Percentiles rank a stretch among this genome's conserved stretches.
phyloP scores from a whole-genome alignment of 2,329 filamentous ascomycete species.

The Colletotrichum magnum region DNA sequence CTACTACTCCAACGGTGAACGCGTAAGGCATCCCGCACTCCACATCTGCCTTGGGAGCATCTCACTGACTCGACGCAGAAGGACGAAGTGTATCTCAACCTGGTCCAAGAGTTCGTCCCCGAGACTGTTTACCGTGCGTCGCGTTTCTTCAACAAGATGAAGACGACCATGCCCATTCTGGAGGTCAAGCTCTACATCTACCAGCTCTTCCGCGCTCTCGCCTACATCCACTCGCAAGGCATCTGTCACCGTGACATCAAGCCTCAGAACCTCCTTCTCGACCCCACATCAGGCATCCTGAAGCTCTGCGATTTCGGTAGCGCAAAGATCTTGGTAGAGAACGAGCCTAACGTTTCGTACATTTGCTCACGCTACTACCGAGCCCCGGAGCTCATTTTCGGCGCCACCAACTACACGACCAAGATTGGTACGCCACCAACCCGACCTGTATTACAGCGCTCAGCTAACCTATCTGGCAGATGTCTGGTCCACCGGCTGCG shows the following conservation, averaged over 20 bases:
- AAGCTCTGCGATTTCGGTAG: conserved; percentile 99
- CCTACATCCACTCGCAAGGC: conserved; percentile 99
- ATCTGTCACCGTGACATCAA: conserved; percentile 99
- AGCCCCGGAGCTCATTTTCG: conserved; percentile 97
- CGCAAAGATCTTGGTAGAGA: conserved; percentile 98
- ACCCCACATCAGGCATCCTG: conserved; percentile 90
- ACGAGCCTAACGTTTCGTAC: conserved; percentile 99
- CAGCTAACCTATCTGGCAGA: conserved; percentile 67
- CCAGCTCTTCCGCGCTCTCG: conserved; percentile 97
- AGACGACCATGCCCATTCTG: conserved; percentile 98
- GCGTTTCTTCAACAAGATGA: conserved; percentile 99
- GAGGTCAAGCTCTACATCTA: conserved; percentile 99
- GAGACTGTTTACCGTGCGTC: conserved; percentile 99
- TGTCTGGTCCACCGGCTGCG: conserved; percentile 99
- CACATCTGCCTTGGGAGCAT: not conserved
- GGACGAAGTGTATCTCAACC: conserved; percentile 98
- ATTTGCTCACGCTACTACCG: conserved; percentile 99
- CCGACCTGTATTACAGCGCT: not conserved
- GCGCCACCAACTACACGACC: conserved; percentile 98
- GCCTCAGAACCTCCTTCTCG: conserved; percentile 95
- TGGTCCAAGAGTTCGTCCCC: conserved; percentile 97
- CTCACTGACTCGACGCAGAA: conserved; percentile 68
- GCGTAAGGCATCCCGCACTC: conserved; percentile 70
- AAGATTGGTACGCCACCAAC: conserved; percentile 86
- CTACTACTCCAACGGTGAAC: conserved; percentile 99